phyloP scores from a whole-genome alignment of 805 yeast species.

The Lipomyces sp. region DNA sequence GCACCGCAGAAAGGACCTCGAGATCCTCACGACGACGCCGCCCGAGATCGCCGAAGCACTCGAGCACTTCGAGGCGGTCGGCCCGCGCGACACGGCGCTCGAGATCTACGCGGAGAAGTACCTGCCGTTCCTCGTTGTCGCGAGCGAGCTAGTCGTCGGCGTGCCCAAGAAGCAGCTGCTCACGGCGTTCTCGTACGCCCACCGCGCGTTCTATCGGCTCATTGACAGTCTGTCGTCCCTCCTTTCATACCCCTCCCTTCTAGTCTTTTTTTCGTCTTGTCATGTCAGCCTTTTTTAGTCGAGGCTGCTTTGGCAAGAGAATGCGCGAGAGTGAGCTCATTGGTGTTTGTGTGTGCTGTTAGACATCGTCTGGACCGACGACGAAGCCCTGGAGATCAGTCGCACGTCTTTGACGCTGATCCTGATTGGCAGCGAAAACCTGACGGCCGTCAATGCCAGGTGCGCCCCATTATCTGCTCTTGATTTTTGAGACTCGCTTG shows the following conservation, averaged over 20 bases:
- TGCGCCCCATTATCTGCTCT: neutral
- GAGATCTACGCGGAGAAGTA: conserved; percentile 6
- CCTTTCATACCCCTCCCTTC: no score
- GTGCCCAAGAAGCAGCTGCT: conserved; percentile 17
- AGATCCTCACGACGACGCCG: conserved; percentile 12
- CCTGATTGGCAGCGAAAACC: conserved; percentile 23
- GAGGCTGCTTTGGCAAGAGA: no score
- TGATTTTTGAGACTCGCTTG: neutral
- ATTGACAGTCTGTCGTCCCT: conserved; percentile 15
- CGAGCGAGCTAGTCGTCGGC: conserved; percentile 20
- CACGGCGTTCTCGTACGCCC: conserved; percentile 17
- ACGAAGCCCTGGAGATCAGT: conserved; percentile 14
- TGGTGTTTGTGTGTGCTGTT: neutral
- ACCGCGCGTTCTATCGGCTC: conserved; percentile 6
- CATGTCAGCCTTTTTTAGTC: no score
- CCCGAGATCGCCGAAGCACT: conserved; percentile 9
- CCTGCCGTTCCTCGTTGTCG: conserved; percentile 22
- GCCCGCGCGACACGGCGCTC: no score
- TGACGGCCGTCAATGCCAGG: conserved; percentile 26
- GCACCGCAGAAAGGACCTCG: conserved; percentile 22
- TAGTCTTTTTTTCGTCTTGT: no score
- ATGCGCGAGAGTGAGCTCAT: no score
- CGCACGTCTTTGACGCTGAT: conserved; percentile 13
- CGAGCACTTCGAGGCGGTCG: no score
- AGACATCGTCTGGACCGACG: conserved; percentile 18